Evolutionary conservation across 2,329 filamentous ascomycete species (phyloP).

Genomic region (Drechslerella dactyloides): DNA sequence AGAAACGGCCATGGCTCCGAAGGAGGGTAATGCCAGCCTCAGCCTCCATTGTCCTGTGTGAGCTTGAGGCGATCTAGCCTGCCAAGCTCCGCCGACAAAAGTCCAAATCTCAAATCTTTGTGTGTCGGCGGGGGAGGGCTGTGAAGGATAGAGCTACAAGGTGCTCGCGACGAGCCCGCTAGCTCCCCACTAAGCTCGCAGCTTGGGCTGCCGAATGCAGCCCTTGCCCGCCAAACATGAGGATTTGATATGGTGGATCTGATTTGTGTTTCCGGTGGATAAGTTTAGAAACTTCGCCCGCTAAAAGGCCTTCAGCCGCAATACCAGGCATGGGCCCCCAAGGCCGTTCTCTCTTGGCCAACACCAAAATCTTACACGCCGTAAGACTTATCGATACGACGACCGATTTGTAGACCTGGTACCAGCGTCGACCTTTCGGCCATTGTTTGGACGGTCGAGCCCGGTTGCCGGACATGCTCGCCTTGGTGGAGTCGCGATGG

Average conservation of each 20-base stretch:
- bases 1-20: conserved; percentile 49
- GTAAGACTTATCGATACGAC: conserved; percentile 44
- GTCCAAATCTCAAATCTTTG: conserved; percentile 51
- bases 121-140: conserved; percentile 50
- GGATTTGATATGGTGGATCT: conserved; percentile 49
- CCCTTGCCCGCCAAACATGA: conserved; percentile 38
- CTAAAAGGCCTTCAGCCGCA: conserved; percentile 50
- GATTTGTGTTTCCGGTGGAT: conserved; percentile 50
- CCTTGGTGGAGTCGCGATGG: too few species aligned
- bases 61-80: conserved; percentile 31
- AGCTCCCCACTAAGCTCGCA: conserved; percentile 27
- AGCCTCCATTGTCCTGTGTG: conserved; percentile 42
- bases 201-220: conserved; percentile 50
- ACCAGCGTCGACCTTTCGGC: not conserved
- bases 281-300: conserved; percentile 51
- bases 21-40: conserved; percentile 36
- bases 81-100: conserved; percentile 41
- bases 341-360: conserved; percentile 41
- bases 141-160: conserved; percentile 39
- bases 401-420: not conserved
- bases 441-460: too few species aligned
- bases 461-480: too few species aligned
- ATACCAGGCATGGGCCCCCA: conserved; percentile 38
- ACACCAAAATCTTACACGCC: conserved; percentile 50
- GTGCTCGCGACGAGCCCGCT: conserved; percentile 31